phyloP scores from a whole-genome alignment of 306 rosid species.

The Dalbergia cultrata region DNA sequence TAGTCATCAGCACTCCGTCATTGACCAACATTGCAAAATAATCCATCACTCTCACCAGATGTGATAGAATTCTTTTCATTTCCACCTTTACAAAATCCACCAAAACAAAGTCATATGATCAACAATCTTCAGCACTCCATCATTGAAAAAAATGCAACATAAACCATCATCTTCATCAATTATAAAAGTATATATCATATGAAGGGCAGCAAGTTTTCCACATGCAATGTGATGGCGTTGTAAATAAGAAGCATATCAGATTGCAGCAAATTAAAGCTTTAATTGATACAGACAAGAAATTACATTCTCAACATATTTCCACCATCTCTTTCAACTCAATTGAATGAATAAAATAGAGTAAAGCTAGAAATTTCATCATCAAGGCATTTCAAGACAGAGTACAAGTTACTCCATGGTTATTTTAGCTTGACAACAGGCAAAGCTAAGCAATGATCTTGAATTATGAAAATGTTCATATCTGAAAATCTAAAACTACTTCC shows the following conservation, averaged over 20 bases:
- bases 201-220: neutral
- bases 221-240: neutral
- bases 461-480: slow-evolving; percentile 12
- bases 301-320: slow-evolving; percentile 19
- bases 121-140: slow-evolving; percentile 21
- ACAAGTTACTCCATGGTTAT: slow-evolving; percentile 21
- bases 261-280: slow-evolving; percentile 23
- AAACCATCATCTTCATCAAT: neutral
- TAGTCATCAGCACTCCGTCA: slow-evolving; percentile 5
- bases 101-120: slow-evolving; percentile 37
- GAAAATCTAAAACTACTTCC: slow-evolving; percentile 62
- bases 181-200: slow-evolving; percentile 28
- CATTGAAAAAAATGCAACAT: slow-evolving; percentile 2
- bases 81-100: slow-evolving; percentile 27
- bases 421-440: slow-evolving; percentile 41
- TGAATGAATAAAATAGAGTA: slow-evolving; percentile 17
- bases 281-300: slow-evolving; percentile 26
- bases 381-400: slow-evolving; percentile 25
- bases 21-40: neutral
- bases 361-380: slow-evolving; percentile 19
- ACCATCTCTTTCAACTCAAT: slow-evolving; percentile 14
- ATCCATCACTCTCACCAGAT: slow-evolving; percentile 23
- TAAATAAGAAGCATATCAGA: neutral
- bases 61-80: neutral
- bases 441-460: slow-evolving; percentile 40